Evolutionary conservation across 495 filamentous ascomycete genomes (phyloP), one percentile per base, ranked within the genome.

Genomic region (Penicillium tannophilum): DNA sequence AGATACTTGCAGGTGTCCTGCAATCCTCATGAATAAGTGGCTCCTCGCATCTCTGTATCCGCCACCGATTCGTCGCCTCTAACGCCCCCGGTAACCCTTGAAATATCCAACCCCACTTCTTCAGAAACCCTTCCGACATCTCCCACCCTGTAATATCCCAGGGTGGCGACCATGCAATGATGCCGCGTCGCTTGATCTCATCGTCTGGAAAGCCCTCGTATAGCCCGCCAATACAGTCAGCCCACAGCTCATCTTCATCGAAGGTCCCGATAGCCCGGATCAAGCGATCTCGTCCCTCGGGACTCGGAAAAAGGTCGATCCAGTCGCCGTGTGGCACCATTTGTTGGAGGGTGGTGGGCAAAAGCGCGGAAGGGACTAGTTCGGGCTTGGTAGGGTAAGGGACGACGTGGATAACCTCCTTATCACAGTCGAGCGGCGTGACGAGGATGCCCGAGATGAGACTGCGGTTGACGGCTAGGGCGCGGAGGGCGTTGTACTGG

Each of bases 401-500:
- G 49, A 67, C 28, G 31, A 75, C 55, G 55, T 76, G 71, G 48
- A 70, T 61, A 35, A 65, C n/a, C 54, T 70, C 68, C 44, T 64
- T 63, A 42, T 59, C 58, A 55, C 66, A 74, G 62, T 70, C 64
- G 10, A 44, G 48, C 20, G 61, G 46, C 47, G 69, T 68, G 57
- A 45, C 59, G 28, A 65, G 54, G 57, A 71, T 72, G 55, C 69
- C 69, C 43, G 70, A 68, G 46, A 80, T 60, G 12, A 78, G 57
- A 60, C 54, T 67, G 33, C 65, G 64, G 58, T 79, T 79, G 61
- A 63, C 59, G 53, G 64, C 60, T n/a, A 66, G 45, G 54, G 74
- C 77, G 49, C 74, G 72, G 50, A 79, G 67, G 56, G 70, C 68
- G 56, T 79, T 79, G 68, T 59, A 78, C 60, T 79, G 77, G 19